Evolutionary conservation across 2,329 filamentous ascomycete species (phyloP), one percentile per base, ranked within the genome.

Genomic region (Cordyceps farinosa): DNA sequence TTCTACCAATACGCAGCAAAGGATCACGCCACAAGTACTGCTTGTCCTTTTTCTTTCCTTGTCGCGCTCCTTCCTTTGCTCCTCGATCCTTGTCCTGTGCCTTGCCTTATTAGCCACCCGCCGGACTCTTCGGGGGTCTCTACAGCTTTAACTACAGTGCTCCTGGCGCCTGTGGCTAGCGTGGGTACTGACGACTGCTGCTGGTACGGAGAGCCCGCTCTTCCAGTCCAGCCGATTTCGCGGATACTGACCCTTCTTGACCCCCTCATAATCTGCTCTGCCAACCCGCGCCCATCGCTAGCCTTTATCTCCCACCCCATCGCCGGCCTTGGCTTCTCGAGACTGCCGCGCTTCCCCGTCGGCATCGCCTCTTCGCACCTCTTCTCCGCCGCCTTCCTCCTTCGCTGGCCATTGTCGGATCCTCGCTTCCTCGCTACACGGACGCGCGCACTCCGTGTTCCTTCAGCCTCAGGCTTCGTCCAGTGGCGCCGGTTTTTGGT

Each of bases 261-360:
- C 59, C 59, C 59, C 51, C 59, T 62, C 59, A 62, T 62, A 62
- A 55, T 55, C 59, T 64, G 45, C 54, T 66, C 32, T 55, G 27
- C 17, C 38, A 32, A 30, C 34, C 38, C 59, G 59, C 59, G 59
- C 60, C 32, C 66, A 59, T 40, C 56, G 55, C 58, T 55, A 55
- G 36, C 56, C 17, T n/a, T 45, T 27, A 54, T 29, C 45, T 44
- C 27, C 59, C 54, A 48, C 58, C 50, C 30, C 36, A 64, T 65
- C 60, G 45, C 48, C 56, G 48, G 42, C 56, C 36, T 42, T 56
- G 53, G 48, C 54, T 52, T 45, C 38, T 53, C 10, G 32, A 29
- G 15, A 42, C 42, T 54, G 42, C 47, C 61, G 53, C 61, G 54
- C 40, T 38, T 2, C 36, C 27, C 44, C 45, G n/a, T 54, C 54